Base-by-base conservation (phyloP, 768 basidiomycete genomes). In the Panaeolus cyanescens region DNA sequence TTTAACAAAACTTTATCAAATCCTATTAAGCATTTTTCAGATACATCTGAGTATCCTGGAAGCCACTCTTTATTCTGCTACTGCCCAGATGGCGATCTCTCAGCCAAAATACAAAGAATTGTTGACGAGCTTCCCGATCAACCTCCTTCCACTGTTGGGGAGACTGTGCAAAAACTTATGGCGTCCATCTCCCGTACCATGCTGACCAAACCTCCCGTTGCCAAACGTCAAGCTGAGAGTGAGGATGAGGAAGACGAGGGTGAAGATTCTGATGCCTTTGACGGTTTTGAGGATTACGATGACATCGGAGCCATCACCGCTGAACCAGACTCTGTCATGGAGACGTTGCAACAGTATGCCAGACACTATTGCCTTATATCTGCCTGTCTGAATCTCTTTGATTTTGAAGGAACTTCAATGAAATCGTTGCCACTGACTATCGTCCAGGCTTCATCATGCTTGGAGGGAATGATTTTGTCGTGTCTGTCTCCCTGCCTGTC, bases 1-100 rank as follows among this genome's bases (percentile, higher is more conserved):
- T 64, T 28, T 34, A 20, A 32, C 30, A 17, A 25, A 22, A 28
- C 32, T 4, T 10, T 31, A 12, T 34, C 58, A 40, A 25, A 63
- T 13, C 58, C 25, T 37, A 31, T 20, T 39, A 59, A 5, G 9
- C 25, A 22, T 5, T 13, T 32, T 39, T 19, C 62, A 88, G 88
- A 89, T 65, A 83, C 87, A 1, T 85, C 88, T 9, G 85, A 87
- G 56, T 91, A 91, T 67, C 90, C 90, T 0, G 73, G 74, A 28
- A 77, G 74, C 60, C 89, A 90, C 68, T 76, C 79, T 0, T 80
- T 82, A 58, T 82, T 89, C 65, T 80, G 85, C 55, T 87, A 84
- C 62, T 78, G 83, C 13, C 76, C 80, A 34, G 82, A 85, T 58
- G 68, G 69, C 3, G 78, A 80, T 32, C 65, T 84, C 7, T 74